These are phyloP conservation scores for Ophiocordyceps robertsii DNA, from an alignment of 2,329 filamentous ascomycete species.

Conservation along the genomic window DNA sequence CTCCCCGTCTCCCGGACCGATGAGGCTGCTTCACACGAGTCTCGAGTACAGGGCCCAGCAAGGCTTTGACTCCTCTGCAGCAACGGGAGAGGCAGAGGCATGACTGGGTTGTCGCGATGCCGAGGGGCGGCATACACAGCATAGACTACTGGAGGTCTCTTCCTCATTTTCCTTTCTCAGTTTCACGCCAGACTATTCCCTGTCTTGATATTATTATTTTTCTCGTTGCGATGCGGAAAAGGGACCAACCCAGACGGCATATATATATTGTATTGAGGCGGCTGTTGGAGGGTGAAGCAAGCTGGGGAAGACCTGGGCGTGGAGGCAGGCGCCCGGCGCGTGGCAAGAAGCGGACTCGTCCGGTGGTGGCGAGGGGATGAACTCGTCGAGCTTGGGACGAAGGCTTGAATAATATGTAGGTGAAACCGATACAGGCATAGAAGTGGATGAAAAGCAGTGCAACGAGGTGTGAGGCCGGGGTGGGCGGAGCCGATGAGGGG, in stretches of 20 bases:
- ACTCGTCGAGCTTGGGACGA: constrained; percentile 3
- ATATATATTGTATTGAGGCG: background rate
- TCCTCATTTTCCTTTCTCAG: constrained; percentile 9
- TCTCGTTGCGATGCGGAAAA: constrained; percentile 1
- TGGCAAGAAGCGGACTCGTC: background rate
- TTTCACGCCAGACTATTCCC: constrained; percentile 5
- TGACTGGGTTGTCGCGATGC: background rate
- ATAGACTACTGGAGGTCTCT: constrained; percentile 17
- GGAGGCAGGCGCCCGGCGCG: background rate
- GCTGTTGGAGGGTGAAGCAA: background rate
- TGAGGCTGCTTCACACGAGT: too few species aligned
- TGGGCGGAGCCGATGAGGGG: background rate
- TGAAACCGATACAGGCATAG: constrained; percentile 11
- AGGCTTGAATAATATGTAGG: constrained; percentile 15
- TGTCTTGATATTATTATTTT: constrained; percentile 8
- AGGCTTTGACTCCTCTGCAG: background rate
- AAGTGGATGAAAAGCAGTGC: constrained; percentile 5
- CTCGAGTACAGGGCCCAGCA: too few species aligned
- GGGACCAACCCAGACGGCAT: constrained; percentile 1
- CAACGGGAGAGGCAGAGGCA: background rate
- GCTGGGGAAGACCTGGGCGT: background rate
- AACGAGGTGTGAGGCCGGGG: background rate
- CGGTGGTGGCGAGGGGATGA: background rate
- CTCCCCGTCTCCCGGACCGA: too few species aligned
- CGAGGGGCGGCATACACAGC: constrained; percentile 6